These are phyloP conservation scores for Lactarius psammicola DNA, from an alignment of 768 basidiomycete species.

Conservation along the genomic window DNA sequence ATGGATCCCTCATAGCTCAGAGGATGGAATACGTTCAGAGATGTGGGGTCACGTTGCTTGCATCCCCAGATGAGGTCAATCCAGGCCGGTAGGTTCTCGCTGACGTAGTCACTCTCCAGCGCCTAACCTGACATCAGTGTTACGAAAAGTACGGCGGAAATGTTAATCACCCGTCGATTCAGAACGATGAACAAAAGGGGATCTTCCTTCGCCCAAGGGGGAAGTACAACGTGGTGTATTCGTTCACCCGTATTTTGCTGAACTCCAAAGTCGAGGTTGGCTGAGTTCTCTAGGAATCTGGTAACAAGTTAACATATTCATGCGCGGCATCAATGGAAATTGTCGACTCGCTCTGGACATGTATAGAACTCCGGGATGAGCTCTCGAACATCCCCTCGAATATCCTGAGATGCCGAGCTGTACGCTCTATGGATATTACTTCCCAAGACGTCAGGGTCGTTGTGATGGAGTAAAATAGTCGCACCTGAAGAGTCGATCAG, in stretches of 20 bases:
- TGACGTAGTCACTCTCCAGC: constrained; percentile 83
- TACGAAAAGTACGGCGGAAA: background rate
- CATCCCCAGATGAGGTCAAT: constrained; percentile 93
- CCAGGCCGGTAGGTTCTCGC: constrained; percentile 81
- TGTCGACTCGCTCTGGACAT: constrained; percentile 64
- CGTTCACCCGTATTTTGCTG: constrained; percentile 71
- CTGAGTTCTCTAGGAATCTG: constrained; percentile 81
- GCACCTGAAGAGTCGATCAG: constrained; percentile 79
- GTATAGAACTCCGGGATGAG: constrained; percentile 89
- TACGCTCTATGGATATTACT: constrained; percentile 82
- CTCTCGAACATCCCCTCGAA: constrained; percentile 90
- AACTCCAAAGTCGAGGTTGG: constrained; percentile 75
- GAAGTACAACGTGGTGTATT: constrained; percentile 85
- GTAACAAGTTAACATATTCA: constrained; percentile 11
- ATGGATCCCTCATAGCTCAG: constrained; percentile 91
- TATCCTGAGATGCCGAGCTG: constrained; percentile 78
- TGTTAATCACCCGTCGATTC: constrained; percentile 51
- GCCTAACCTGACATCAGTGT: constrained; percentile 47
- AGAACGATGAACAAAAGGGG: constrained; percentile 76
- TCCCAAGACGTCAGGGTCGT: constrained; percentile 16
- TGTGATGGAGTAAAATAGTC: constrained; percentile 1
- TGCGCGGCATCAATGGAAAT: background rate
- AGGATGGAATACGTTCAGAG: constrained; percentile 88
- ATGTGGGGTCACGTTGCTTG: constrained; percentile 75
- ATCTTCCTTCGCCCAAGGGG: constrained; percentile 86